Evolutionary conservation across 805 yeast species (phyloP).

Genomic region (Kregervanrija delftensis): DNA sequence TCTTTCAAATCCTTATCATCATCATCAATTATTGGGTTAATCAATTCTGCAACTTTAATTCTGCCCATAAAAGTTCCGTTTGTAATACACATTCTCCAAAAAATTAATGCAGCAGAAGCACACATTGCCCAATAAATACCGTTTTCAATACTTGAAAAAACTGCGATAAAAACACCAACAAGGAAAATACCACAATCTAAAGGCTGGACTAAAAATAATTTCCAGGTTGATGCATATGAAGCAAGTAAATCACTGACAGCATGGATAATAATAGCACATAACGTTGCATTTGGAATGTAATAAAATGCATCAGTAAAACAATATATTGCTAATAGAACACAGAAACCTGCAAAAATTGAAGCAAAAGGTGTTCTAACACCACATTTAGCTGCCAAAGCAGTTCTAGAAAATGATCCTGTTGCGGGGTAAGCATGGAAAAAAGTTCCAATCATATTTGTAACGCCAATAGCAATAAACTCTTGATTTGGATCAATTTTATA

Average conservation of each 20-base stretch:
- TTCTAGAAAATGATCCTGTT: constrained; percentile 90
- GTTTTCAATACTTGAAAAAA: constrained; percentile 71
- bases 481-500: constrained; percentile 89
- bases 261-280: constrained; percentile 83
- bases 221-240: constrained; percentile 56
- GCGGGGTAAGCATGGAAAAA: constrained; percentile 92
- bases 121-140: constrained; percentile 87
- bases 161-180: constrained; percentile 64
- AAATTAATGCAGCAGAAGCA: constrained; percentile 67
- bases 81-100: constrained; percentile 73
- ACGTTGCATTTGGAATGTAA: constrained; percentile 83
- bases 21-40: constrained; percentile 44
- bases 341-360: constrained; percentile 83
- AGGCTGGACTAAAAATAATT: constrained; percentile 67
- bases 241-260: constrained; percentile 88
- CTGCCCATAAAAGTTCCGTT: constrained; percentile 76
- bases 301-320: constrained; percentile 76
- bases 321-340: constrained; percentile 80
- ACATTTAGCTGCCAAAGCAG: constrained; percentile 89
- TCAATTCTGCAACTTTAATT: constrained; percentile 62
- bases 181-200: constrained; percentile 67
- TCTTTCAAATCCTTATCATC: background rate
- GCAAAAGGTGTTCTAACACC: constrained; percentile 95
- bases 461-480: constrained; percentile 90
- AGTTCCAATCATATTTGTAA: constrained; percentile 81